phyloP scores from a whole-genome alignment of 371 early-diverging fungal species.

The Apophysomyces trapeziformis region DNA sequence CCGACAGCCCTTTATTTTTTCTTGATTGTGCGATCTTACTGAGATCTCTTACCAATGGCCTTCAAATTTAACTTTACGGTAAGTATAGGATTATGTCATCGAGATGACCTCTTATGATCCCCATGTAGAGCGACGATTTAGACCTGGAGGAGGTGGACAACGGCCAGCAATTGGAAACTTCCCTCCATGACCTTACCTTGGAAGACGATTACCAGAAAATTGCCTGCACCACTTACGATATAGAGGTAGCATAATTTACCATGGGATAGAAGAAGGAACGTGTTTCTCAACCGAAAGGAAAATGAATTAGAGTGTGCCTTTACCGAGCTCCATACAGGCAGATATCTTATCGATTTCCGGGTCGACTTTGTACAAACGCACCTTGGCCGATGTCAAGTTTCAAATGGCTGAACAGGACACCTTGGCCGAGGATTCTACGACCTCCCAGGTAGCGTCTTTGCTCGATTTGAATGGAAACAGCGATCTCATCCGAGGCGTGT shows the following conservation, averaged over 20 bases:
- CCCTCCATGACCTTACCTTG: slow-evolving; percentile 44
- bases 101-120: not conserved
- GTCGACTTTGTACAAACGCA: slow-evolving; percentile 59
- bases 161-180: slow-evolving; percentile 46
- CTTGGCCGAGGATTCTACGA: slow-evolving; percentile 40
- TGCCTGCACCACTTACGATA: slow-evolving; percentile 41
- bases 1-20: too few species aligned
- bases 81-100: slow-evolving; percentile 17
- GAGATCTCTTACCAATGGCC: slow-evolving; percentile 29
- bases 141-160: slow-evolving; percentile 57
- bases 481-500: slow-evolving; percentile 86
- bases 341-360: slow-evolving; percentile 37
- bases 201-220: slow-evolving; percentile 30
- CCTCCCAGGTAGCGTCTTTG: slow-evolving; percentile 49
- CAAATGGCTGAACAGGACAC: slow-evolving; percentile 78
- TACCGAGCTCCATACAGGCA: slow-evolving; percentile 44
- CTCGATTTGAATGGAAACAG: slow-evolving; percentile 63
- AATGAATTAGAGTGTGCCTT: not conserved
- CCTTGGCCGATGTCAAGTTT: slow-evolving; percentile 82
- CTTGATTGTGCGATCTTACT: too few species aligned
- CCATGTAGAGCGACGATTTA: slow-evolving; percentile 53
- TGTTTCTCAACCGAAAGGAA: not conserved
- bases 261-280: not conserved
- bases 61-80: slow-evolving; percentile 68
- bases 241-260: slow-evolving; percentile 26